Base-by-base conservation (phyloP, 2,329 filamentous ascomycete species). In the Sarocladium oryzae region DNA sequence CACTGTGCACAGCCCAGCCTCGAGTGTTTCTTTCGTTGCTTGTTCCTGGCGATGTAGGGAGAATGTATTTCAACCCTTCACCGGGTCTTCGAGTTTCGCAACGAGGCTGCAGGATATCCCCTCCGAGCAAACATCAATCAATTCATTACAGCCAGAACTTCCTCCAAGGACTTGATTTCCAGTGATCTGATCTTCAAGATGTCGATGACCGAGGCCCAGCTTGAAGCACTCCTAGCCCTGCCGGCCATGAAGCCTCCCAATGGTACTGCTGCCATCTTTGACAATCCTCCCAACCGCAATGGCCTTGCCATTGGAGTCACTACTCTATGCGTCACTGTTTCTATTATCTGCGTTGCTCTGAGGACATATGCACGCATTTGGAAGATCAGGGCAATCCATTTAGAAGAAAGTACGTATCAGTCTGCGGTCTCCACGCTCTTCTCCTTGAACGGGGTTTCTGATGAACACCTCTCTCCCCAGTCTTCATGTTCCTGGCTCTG, bases 231-330 rank as follows among this genome's bases (percentile, higher is more conserved):
- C 9, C 45, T 53, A 24, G 50, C 45, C 6, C 26, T 24, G 18
- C 53, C 53, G 15, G 55, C 55, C 21, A 38, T 56, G 49, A 15
- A 30, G n/a, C 43, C 53, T 24, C 55, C 55, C 15, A 50, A 43
- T 2, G 52, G 36, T 6, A 48, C 46, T 2, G 45, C 41, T 24
- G 37, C 46, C 32, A 50, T 52, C 35, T 56, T 55, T 21, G 33
- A 51, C 11, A 50, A 54, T 33, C 54, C 54, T 26, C 52, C 55
- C 2, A 55, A 56, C 41, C 36, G 49, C 6, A 56, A 56, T 26
- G 43, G 21, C 4, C 38, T 56, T 16, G 55, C 54, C 2, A 30
- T 49, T 20, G 36, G 33, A 2, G 35, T 56, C 21, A 54, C 50
- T 13, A 50, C 49, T 23, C n/a, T 54, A 11, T 53, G 50, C 26